Percentiles rank a stretch among this genome's conserved stretches.
Conservation (phyloP, 1,284 basidiomycete genomes). For the Macrocybe sp. region DNA sequence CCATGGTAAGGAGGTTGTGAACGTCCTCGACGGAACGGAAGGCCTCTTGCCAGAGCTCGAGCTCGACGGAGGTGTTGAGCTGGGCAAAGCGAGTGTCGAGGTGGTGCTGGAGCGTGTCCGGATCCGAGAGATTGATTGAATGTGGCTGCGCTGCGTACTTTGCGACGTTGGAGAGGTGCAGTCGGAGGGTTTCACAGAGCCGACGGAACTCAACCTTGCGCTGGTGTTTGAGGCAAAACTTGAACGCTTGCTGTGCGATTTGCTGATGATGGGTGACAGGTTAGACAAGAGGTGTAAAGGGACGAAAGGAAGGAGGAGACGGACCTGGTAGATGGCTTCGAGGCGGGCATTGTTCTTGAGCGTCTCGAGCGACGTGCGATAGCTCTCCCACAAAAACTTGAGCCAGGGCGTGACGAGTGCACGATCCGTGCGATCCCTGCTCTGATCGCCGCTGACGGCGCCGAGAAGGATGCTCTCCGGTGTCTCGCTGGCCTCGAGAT, state of each 20-base stretch:
- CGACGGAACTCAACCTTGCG: constrained; percentile 98
- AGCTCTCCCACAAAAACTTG: constrained; percentile 98
- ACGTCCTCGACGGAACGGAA: constrained; percentile 99
- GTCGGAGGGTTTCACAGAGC: constrained; percentile 93
- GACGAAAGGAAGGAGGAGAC: constrained; percentile 18
- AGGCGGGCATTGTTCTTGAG: constrained; percentile 95
- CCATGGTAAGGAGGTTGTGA: constrained; percentile 91
- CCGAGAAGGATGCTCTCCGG: constrained; percentile 89
- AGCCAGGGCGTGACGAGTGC: constrained; percentile 97
- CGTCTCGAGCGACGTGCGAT: constrained; percentile 94
- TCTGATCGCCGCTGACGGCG: constrained; percentile 88
- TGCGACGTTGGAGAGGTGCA: constrained; percentile 92
- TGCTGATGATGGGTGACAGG: constrained; percentile 43
- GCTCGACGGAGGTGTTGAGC: constrained; percentile 96
- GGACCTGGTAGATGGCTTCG: constrained; percentile 91
- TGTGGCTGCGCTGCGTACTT: constrained; percentile 96
- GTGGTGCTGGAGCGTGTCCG: constrained; percentile 95
- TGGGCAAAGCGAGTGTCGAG: constrained; percentile 98
- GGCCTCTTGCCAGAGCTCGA: constrained; percentile 99
- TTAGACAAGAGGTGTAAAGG: background rate
- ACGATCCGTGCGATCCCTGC: constrained; percentile 92
- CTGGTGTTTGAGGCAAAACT: constrained; percentile 92
- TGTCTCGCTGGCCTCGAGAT: constrained; percentile 88
- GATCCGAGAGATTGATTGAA: constrained; percentile 96
- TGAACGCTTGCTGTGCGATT: constrained; percentile 96